Base-by-base conservation (phyloP, 2,329 filamentous ascomycete genomes). In the Zalaria sp. region DNA sequence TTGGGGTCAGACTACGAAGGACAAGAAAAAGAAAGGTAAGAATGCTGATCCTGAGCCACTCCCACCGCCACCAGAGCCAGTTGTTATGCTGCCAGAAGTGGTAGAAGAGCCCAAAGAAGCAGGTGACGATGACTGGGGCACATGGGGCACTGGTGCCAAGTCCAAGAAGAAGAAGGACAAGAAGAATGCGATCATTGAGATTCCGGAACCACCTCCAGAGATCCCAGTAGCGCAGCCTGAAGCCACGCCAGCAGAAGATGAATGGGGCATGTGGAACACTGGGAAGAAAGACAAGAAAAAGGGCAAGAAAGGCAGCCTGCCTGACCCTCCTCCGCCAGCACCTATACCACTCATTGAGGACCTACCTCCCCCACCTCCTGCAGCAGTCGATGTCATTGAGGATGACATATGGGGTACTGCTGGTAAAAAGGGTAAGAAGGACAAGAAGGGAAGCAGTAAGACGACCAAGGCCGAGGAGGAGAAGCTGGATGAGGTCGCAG, bases 261-360 rank as follows among this genome's bases (percentile, higher is more conserved):
- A 50, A 5, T 54, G 52, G 49, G 41, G 37, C 25, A 39, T 45
- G 10, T 51, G 47, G 41, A 60, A 61, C 45, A 59, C 63, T 25
- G 62, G 66, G 6, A 74, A 74, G 52, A 75, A 74, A 46, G 54
- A 63, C 36, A 75, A 74, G 59, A 71, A 72, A 52, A 75, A 75
- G 55, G 59, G 61, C 35, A 72, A 68, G 52, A 75, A 73, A 51
- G 59, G 64, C 9, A 62, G 66, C 36, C 25, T 38, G n/a, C 6
- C 35, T 31, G 35, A 41, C 5, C 9, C 37, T 2, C 41, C 41
- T 32, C n/a, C 37, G 1, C 37, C 41, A 10, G 29, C 29, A 32
- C 7, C 29, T 32, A n/a, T 7, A 32, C 7, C 7, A 32, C 29
- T n/a, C 25, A 31, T 27, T 27, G 26, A 26, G 25, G 37, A n/a